Evolutionary conservation across 208 protist species (phyloP).

Genomic region (Acanthamoeba quina): DNA sequence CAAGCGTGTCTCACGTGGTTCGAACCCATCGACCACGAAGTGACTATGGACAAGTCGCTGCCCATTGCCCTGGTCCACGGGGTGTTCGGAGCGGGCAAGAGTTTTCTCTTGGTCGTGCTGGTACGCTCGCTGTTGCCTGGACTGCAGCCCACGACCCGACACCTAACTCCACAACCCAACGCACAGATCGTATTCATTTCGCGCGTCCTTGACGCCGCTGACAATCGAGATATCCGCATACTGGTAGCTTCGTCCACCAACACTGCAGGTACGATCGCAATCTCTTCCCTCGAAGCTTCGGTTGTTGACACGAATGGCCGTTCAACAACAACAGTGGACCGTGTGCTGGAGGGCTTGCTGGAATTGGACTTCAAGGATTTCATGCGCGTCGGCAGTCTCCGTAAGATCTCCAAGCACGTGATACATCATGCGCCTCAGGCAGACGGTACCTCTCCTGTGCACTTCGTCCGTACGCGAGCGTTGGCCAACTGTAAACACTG

Average conservation of each 20-base stretch:
- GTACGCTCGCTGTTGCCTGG: background rate
- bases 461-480: background rate
- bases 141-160: too few species aligned
- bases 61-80: conserved; percentile 87
- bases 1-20: conserved; percentile 69
- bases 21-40: conserved; percentile 49
- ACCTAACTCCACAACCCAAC: background rate
- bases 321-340: conserved; percentile 81
- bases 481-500: background rate
- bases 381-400: conserved; percentile 86
- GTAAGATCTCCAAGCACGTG: conserved; percentile 88
- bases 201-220: conserved; percentile 54
- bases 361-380: conserved; percentile 84
- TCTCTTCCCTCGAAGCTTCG: background rate
- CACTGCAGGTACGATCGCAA: conserved; percentile 75
- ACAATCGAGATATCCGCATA: conserved; percentile 76
- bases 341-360: conserved; percentile 85
- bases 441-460: background rate
- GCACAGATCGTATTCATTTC: conserved; percentile 77
- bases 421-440: conserved; percentile 78
- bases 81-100: conserved; percentile 90
- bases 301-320: background rate
- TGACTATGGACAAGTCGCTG: background rate
- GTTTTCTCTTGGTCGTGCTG: conserved; percentile 75
- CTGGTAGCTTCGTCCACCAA: conserved; percentile 88